A percentile compares a stretch with the other conserved stretches of the same genome.
phyloP scores from a whole-genome alignment of 2,329 filamentous ascomycete species.

The Colletotrichum sp. region DNA sequence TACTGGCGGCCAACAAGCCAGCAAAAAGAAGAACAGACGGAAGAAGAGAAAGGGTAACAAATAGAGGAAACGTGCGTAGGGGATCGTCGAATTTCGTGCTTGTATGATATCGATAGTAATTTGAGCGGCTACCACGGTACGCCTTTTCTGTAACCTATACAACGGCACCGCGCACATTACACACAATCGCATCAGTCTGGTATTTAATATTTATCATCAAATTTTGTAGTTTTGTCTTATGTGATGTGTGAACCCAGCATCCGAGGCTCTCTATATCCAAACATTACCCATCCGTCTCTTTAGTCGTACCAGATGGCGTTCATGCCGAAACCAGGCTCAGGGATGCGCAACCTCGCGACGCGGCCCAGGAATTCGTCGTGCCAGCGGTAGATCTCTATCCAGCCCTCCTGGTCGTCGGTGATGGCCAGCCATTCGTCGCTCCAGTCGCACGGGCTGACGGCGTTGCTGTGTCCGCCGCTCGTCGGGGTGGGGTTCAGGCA shows the following conservation, averaged over 20 bases:
- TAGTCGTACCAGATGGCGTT: constrained; percentile 93
- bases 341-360: constrained; percentile 78
- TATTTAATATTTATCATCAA: neutral
- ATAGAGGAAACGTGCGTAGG: constrained; percentile 5
- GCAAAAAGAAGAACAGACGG: constrained; percentile 42
- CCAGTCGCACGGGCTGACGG: constrained; percentile 84
- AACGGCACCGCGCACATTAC: neutral
- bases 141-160: neutral
- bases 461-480: constrained; percentile 87
- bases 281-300: neutral
- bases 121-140: neutral
- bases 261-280: neutral
- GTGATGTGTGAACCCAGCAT: neutral
- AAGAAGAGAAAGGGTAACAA: constrained; percentile 43
- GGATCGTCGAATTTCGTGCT: neutral
- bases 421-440: constrained; percentile 89
- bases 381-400: constrained; percentile 88
- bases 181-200: neutral
- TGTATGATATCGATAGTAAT: constrained; percentile 18
- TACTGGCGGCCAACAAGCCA: constrained; percentile 15
- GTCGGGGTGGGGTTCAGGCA: constrained; percentile 85
- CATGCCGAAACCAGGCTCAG: constrained; percentile 92
- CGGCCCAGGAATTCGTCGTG: constrained; percentile 79
- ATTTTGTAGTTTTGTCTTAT: neutral
- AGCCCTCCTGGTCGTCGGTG: constrained; percentile 87